phyloP scores from a whole-genome alignment of 108 stramenopile species.

The Cyclotella atomus region DNA sequence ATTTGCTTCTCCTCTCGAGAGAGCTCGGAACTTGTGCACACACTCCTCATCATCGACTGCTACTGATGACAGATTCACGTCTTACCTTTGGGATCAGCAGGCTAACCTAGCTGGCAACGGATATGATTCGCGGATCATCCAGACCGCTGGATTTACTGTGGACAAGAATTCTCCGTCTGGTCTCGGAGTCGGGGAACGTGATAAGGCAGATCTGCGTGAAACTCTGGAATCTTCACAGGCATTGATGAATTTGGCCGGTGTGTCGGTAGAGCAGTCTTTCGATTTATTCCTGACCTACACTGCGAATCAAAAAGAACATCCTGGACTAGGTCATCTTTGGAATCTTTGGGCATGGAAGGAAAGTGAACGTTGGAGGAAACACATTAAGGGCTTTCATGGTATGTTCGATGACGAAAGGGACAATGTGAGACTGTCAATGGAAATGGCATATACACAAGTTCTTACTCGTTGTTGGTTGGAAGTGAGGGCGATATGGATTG shows the following conservation, averaged over 20 bases:
- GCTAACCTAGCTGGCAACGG: not conserved
- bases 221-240: not conserved
- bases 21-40: not conserved
- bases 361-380: not conserved
- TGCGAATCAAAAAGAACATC: not conserved
- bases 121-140: not conserved
- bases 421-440: slow-evolving; percentile 1
- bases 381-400: not conserved
- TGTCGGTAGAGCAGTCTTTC: not conserved
- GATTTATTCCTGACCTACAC: slow-evolving; percentile 9
- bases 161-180: not conserved
- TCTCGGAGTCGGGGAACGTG: not conserved
- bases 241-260: slow-evolving; percentile 1
- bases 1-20: not conserved
- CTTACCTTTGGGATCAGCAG: not conserved
- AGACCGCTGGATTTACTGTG: not conserved
- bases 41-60: slow-evolving; percentile 8
- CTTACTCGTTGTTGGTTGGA: slow-evolving; percentile 24
- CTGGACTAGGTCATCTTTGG: slow-evolving; percentile 1
- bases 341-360: not conserved
- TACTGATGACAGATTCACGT: not conserved
- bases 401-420: not conserved
- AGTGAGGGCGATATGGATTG: slow-evolving; percentile 10
- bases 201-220: not conserved
- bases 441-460: slow-evolving; percentile 14